phyloP scores from a whole-genome alignment of 2,329 filamentous ascomycete genomes.

The Cercospora citrullina region DNA sequence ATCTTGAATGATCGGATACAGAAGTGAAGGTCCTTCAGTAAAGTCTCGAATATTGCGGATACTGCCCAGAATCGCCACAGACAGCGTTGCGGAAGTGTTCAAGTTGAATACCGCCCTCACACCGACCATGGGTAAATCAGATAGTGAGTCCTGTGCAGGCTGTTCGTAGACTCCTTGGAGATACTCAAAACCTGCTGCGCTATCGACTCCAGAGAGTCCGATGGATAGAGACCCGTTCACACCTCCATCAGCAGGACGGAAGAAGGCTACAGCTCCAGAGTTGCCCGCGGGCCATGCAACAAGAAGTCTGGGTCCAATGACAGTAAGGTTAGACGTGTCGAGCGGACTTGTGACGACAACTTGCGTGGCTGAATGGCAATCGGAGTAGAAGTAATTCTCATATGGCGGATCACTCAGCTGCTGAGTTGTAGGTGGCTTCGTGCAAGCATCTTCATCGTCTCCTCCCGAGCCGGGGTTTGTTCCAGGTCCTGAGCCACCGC shows the following conservation, averaged over 20 bases:
- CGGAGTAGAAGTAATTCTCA: constrained; percentile 66
- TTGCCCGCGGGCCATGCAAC: constrained; percentile 66
- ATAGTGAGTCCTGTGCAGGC: constrained; percentile 24
- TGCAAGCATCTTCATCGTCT: constrained; percentile 18
- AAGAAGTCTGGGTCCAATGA: constrained; percentile 58
- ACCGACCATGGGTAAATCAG: constrained; percentile 47
- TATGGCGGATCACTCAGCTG: constrained; percentile 60
- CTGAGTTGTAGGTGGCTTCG: constrained; percentile 40
- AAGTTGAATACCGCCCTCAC: constrained; percentile 57
- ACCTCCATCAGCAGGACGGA: constrained; percentile 53
- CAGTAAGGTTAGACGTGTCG: constrained; percentile 53
- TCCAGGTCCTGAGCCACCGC: not conserved
- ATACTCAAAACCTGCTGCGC: constrained; percentile 49
- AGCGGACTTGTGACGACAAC: constrained; percentile 62
- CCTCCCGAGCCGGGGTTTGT: not conserved
- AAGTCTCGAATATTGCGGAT: constrained; percentile 64
- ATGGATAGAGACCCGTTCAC: constrained; percentile 57
- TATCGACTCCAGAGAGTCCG: constrained; percentile 46
- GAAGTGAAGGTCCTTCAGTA: constrained; percentile 57
- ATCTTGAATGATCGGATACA: constrained; percentile 57
- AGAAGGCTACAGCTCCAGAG: constrained; percentile 60
- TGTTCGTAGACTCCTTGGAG: constrained; percentile 50
- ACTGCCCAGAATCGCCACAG: constrained; percentile 60
- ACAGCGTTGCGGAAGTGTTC: constrained; percentile 58
- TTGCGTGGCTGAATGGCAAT: constrained; percentile 61